phyloP scores from a whole-genome alignment of 164 flowering plant species.

The Platanus orientalis region DNA sequence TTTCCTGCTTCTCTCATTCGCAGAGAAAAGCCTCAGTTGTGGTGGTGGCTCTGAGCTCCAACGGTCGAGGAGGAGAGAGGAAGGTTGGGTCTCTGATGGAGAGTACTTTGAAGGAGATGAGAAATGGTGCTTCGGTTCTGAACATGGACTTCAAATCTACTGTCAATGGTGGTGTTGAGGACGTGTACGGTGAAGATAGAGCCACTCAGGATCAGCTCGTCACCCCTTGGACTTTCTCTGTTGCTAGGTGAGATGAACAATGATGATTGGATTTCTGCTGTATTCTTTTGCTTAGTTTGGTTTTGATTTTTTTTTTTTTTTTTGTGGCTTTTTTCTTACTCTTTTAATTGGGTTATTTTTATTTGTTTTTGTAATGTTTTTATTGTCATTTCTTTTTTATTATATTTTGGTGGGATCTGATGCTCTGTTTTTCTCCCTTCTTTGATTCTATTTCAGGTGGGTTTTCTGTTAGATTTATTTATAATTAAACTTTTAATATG shows the following conservation, averaged over 20 bases:
- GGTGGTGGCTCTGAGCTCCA: slow-evolving; percentile 17
- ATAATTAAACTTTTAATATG: too few relatives aligned
- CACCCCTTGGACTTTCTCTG: slow-evolving; percentile 69
- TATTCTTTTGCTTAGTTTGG: not conserved
- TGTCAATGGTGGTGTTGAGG: slow-evolving; percentile 66
- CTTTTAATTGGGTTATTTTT: too few relatives aligned
- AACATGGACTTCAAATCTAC: slow-evolving; percentile 36
- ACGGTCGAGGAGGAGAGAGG: slow-evolving; percentile 14
- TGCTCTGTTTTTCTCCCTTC: too few relatives aligned
- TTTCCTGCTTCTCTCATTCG: slow-evolving; percentile 18
- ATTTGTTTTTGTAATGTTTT: too few relatives aligned
- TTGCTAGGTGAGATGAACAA: slow-evolving; percentile 49
- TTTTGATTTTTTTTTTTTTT: not conserved
- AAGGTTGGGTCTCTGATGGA: slow-evolving; percentile 28
- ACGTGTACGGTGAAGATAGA: slow-evolving; percentile 62
- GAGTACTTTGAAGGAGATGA: slow-evolving; percentile 35
- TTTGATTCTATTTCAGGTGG: too few relatives aligned
- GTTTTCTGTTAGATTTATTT: too few relatives aligned
- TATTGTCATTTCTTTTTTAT: too few relatives aligned
- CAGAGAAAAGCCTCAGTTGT: slow-evolving; percentile 22
- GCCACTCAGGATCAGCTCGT: slow-evolving; percentile 68
- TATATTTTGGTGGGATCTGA: too few relatives aligned
- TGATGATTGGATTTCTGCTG: not conserved
- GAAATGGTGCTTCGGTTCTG: slow-evolving; percentile 28
- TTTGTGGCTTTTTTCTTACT: not conserved